A percentile compares a stretch with the other conserved stretches of the same genome.
phyloP scores from a whole-genome alignment of 495 filamentous ascomycete species.

The Terfezia boudieri region DNA sequence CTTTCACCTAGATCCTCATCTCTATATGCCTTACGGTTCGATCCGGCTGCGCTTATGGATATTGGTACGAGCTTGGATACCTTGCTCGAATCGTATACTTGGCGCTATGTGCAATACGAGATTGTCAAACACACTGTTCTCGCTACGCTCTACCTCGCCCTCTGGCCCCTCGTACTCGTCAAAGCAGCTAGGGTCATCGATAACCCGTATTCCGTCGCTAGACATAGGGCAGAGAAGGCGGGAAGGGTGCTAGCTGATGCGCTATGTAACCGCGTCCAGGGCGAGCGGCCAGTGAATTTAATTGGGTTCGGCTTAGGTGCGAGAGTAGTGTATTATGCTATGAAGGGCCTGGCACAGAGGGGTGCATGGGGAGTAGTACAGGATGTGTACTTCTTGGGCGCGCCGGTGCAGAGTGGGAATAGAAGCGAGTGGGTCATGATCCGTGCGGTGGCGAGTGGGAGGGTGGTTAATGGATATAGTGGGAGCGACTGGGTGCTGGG shows the following conservation, averaged over 20 bases:
- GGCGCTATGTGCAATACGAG: conserved; percentile 52
- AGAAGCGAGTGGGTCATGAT: conserved; percentile 6
- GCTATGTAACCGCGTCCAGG: conserved; percentile 67
- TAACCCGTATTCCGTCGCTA: conserved; percentile 72
- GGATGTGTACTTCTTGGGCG: conserved; percentile 61
- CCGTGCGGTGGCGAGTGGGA: conserved; percentile 9
- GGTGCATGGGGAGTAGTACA: conserved; percentile 73
- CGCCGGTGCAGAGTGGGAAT: conserved; percentile 36
- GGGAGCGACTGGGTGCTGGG: conserved; percentile 13
- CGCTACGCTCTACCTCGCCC: conserved; percentile 39
- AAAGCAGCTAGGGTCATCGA: conserved; percentile 66
- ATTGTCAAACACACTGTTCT: conserved; percentile 62
- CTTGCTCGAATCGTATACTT: conserved; percentile 53
- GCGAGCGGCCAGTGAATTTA: conserved; percentile 68
- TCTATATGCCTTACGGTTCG: conserved; percentile 68
- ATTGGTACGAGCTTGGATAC: conserved; percentile 53
- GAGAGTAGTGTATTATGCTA: conserved; percentile 63
- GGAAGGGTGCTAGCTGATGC: conserved; percentile 70
- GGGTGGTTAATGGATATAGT: conserved; percentile 13
- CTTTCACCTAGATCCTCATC: conserved; percentile 42
- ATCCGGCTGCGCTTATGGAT: conserved; percentile 52
- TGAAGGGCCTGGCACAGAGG: conserved; percentile 51
- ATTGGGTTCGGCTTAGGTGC: conserved; percentile 85
- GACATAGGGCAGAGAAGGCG: conserved; percentile 65
- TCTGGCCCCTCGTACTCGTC: conserved; percentile 57